A percentile compares a stretch with the other conserved stretches of the same genome.
phyloP scores from a whole-genome alignment of 2,329 filamentous ascomycete species.

The Trichoderma cornu-damae region DNA sequence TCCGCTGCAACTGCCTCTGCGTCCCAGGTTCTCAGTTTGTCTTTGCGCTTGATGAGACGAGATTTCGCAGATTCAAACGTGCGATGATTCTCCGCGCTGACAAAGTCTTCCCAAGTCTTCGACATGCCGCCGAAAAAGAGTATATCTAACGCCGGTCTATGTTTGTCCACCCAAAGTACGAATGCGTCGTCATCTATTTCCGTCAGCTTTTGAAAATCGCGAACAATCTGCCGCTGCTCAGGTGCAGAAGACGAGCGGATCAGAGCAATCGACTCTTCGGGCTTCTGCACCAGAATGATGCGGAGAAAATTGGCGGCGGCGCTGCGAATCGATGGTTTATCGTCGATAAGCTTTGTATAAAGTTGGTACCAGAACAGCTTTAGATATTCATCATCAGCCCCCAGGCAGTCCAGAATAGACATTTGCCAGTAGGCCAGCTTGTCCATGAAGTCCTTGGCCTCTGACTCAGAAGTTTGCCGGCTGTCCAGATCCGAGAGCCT shows the following conservation, averaged over 20 bases:
- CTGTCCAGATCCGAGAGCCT: conserved; percentile 79
- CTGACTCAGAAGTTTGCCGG: conserved; percentile 50
- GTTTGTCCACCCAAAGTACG: conserved; percentile 78
- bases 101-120: conserved; percentile 83
- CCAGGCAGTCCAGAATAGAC: conserved; percentile 73
- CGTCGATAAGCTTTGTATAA: conserved; percentile 79
- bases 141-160: conserved; percentile 70
- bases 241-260: conserved; percentile 65
- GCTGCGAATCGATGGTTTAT: conserved; percentile 60
- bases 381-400: conserved; percentile 74
- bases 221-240: conserved; percentile 65
- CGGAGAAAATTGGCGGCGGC: conserved; percentile 81
- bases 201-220: conserved; percentile 76
- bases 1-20: conserved; percentile 62
- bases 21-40: conserved; percentile 77
- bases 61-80: conserved; percentile 69
- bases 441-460: conserved; percentile 68
- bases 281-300: conserved; percentile 91
- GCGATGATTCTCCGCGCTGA: conserved; percentile 71
- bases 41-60: conserved; percentile 69
- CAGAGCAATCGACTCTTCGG: conserved; percentile 69
- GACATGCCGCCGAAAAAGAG: conserved; percentile 80
- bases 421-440: conserved; percentile 96
- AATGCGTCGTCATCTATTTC: conserved; percentile 88
- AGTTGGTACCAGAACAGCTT: conserved; percentile 88